Base-by-base conservation (phyloP, 2,329 filamentous ascomycete species). In the Venturia carpophila region DNA sequence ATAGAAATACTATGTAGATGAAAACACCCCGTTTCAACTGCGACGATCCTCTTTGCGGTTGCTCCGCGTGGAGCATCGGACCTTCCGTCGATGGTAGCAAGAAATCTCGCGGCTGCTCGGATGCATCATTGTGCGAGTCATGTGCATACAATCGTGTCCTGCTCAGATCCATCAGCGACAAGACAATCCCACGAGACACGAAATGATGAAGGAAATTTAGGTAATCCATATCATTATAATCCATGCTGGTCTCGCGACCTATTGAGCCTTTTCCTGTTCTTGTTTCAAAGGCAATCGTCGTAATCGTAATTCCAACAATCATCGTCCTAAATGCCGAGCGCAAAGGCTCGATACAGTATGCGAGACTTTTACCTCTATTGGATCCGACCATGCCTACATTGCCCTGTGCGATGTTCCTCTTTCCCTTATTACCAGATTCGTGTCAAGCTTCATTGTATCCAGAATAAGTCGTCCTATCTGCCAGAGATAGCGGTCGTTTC, bases 1-100 rank as follows among this genome's bases (percentile, higher is more conserved):
- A 55, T 55, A 21, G 49, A n/a, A 55, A 55, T 55, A n/a, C n/a
- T n/a, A n/a, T n/a, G n/a, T n/a, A 55, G 11, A 55, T 55, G 24
- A 55, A 9, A 10, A 17, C 5, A 10, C 30, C 15, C 9, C 6
- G 49, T 34, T 55, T 55, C 49, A 55, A 19, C 5, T 6, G 7
- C 24, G 11, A n/a, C 30, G 52, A 37, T 58, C 27, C 15, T 27
- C 19, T 34, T 27, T 27, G 1, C 52, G 52, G 52, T 15, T 58
- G 30, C 19, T 58, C 52, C 52, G 52, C 9, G 27, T 34, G 30
- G 7, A 37, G 17, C 21, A 27, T 27, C 52, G 52, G 52, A 58
- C 3, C 3, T 58, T 58, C 52, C 52, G 52, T 19, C 11, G 15
- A 24, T 55, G 19, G 9, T 55, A n/a, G n/a, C n/a, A n/a, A n/a